phyloP scores from a whole-genome alignment of 2,329 filamentous ascomycete genomes.

The Hymenoscyphus fructigenus region DNA sequence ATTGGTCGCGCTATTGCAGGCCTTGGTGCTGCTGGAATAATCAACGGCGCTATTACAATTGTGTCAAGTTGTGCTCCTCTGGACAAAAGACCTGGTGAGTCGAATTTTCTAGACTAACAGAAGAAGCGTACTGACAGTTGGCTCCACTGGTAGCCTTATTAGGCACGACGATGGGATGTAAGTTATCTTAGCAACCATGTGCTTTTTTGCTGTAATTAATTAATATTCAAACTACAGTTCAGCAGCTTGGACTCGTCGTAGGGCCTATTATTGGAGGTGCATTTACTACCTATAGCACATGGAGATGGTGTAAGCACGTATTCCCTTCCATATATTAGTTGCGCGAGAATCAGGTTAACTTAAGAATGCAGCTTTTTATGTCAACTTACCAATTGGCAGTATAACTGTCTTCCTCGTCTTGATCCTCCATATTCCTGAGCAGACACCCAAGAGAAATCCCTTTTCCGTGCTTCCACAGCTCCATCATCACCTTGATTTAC shows the following conservation, averaged over 20 bases:
- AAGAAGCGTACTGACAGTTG: too few species aligned
- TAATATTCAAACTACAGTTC: constrained; percentile 5
- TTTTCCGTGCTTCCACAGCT: background rate
- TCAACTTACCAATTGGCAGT: constrained; percentile 42
- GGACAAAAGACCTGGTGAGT: constrained; percentile 5
- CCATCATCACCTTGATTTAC: constrained; percentile 33
- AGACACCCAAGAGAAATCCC: background rate
- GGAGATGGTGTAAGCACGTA: constrained; percentile 18
- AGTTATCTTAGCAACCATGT: background rate
- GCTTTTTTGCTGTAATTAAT: background rate
- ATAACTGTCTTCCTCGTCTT: constrained; percentile 36
- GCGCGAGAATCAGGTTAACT: too few species aligned
- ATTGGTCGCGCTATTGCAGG: constrained; percentile 54
- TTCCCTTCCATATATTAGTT: too few species aligned
- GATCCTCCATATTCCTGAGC: constrained; percentile 38
- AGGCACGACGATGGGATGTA: constrained; percentile 4
- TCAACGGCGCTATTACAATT: constrained; percentile 51
- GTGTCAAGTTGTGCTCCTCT: constrained; percentile 40
- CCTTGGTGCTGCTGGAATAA: constrained; percentile 49
- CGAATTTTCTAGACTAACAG: background rate
- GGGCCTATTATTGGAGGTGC: constrained; percentile 18
- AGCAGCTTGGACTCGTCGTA: constrained; percentile 13
- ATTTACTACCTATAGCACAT: constrained; percentile 15
- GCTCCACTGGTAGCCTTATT: background rate
- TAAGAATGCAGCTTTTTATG: constrained; percentile 34